These are phyloP conservation scores for Haplosporangium gracile DNA, from an alignment of 192 early-diverging fungal genomes.

Conservation along the genomic window DNA sequence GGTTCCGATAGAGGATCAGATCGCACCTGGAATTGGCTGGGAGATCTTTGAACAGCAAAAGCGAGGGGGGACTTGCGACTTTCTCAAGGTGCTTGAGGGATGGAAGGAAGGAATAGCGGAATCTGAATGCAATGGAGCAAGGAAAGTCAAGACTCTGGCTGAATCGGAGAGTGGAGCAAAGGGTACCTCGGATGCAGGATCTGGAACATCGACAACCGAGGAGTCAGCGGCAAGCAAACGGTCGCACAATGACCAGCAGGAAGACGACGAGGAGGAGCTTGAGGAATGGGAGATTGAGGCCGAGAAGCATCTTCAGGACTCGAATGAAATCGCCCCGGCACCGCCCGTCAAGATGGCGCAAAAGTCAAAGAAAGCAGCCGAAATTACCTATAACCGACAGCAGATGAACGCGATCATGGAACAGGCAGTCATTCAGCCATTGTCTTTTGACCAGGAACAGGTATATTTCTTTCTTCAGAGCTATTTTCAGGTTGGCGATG, in stretches of 20 bases:
- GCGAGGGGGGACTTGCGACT: background rate
- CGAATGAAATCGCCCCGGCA: conserved; percentile 40
- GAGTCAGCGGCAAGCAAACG: background rate
- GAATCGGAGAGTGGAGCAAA: background rate
- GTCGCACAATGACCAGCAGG: background rate
- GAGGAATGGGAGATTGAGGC: conserved; percentile 57
- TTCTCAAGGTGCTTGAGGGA: background rate
- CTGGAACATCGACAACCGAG: background rate
- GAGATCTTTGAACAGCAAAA: conserved; percentile 7
- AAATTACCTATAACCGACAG: conserved; percentile 27
- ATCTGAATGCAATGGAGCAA: background rate
- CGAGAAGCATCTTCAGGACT: conserved; percentile 48
- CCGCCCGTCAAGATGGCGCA: conserved; percentile 7
- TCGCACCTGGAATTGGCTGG: conserved; percentile 32
- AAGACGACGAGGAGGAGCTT: conserved; percentile 33
- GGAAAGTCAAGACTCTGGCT: background rate
- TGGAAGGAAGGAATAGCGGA: background rate
- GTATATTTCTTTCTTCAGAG: background rate
- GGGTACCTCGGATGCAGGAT: background rate
- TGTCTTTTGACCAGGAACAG: conserved; percentile 54
- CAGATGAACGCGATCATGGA: conserved; percentile 51
- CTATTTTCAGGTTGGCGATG: background rate
- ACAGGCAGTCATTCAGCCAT: conserved; percentile 37
- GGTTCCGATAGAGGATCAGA: conserved; percentile 39
- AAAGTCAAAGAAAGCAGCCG: conserved; percentile 23